Percentiles rank a stretch among this genome's conserved stretches.
phyloP scores from a whole-genome alignment of 306 rosid genomes.

The Begonia loranthoides region DNA sequence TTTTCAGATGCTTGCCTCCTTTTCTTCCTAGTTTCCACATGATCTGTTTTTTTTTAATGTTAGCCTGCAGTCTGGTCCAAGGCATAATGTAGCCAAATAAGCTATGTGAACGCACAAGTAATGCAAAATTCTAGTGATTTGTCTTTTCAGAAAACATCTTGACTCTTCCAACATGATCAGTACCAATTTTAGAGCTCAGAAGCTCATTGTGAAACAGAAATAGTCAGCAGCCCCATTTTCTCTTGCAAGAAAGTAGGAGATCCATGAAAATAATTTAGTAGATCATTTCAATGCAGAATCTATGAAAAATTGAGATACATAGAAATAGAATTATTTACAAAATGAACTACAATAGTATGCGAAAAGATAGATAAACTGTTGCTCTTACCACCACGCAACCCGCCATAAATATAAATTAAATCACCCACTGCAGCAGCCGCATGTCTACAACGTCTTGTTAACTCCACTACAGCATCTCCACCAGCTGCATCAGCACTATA shows the following conservation, averaged over 20 bases:
- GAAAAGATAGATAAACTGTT: slow-evolving; percentile 5
- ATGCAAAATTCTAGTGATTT: too few species aligned
- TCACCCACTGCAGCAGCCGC: slow-evolving; percentile 99
- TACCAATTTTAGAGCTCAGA: background rate
- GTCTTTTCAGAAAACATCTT: too few species aligned
- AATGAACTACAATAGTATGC: background rate
- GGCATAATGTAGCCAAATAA: too few species aligned
- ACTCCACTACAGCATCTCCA: slow-evolving; percentile 95
- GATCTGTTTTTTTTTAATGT: too few species aligned
- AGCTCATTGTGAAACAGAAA: background rate
- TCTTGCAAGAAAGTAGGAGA: background rate
- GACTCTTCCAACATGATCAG: background rate
- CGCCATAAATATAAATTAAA: slow-evolving; percentile 85
- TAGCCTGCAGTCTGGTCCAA: too few species aligned
- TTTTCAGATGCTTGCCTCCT: too few species aligned
- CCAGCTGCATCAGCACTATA: slow-evolving; percentile 99
- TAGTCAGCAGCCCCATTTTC: too few species aligned
- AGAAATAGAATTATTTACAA: background rate
- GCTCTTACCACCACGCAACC: slow-evolving; percentile 93
- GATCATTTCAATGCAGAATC: background rate
- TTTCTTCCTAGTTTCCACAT: too few species aligned
- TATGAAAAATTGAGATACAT: background rate
- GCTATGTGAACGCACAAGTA: too few species aligned
- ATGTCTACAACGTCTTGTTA: slow-evolving; percentile 98
- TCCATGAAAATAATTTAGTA: background rate